Evolutionary conservation across 768 basidiomycete genomes (phyloP).

Genomic region (Candolleomyces eurysporus): DNA sequence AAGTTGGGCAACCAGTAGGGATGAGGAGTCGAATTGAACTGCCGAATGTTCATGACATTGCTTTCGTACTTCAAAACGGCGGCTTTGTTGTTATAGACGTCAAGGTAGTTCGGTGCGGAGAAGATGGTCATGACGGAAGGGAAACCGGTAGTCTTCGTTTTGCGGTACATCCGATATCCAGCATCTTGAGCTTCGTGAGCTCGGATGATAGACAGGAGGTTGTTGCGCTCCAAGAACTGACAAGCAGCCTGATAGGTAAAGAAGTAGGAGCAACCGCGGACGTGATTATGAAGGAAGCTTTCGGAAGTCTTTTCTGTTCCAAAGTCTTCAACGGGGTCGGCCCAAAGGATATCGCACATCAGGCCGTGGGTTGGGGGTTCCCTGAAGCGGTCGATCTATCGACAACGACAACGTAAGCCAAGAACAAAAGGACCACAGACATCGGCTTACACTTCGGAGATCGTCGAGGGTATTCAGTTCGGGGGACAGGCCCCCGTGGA

Average conservation of each 20-base stretch:
- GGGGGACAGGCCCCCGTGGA: slow-evolving; percentile 95
- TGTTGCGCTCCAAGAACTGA: slow-evolving; percentile 96
- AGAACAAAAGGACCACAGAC: background rate
- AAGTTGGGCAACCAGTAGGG: slow-evolving; percentile 99
- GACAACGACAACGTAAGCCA: background rate
- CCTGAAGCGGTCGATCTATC: slow-evolving; percentile 93
- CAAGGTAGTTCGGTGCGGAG: slow-evolving; percentile 96
- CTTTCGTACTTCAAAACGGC: slow-evolving; percentile 99
- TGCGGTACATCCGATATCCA: slow-evolving; percentile 98
- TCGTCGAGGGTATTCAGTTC: slow-evolving; percentile 96
- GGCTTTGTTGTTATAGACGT: slow-evolving; percentile 99
- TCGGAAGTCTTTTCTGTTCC: slow-evolving; percentile 91
- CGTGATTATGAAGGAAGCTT: slow-evolving; percentile 93
- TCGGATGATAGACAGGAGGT: slow-evolving; percentile 92
- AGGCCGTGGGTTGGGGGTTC: slow-evolving; percentile 96
- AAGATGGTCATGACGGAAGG: slow-evolving; percentile 99
- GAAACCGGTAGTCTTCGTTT: slow-evolving; percentile 97
- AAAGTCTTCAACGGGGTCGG: slow-evolving; percentile 97
- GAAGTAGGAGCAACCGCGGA: slow-evolving; percentile 95
- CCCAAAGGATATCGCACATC: slow-evolving; percentile 99
- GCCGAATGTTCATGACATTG: slow-evolving; percentile 97
- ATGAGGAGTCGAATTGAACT: slow-evolving; percentile 96
- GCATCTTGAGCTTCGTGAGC: slow-evolving; percentile 99
- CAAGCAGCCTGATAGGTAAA: slow-evolving; percentile 93
- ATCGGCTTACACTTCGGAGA: slow-evolving; percentile 68